A percentile compares a stretch with the other conserved stretches of the same genome.
Evolutionary conservation across 108 stramenopile species (phyloP).

Genomic region (Cyclotella distinguenda): DNA sequence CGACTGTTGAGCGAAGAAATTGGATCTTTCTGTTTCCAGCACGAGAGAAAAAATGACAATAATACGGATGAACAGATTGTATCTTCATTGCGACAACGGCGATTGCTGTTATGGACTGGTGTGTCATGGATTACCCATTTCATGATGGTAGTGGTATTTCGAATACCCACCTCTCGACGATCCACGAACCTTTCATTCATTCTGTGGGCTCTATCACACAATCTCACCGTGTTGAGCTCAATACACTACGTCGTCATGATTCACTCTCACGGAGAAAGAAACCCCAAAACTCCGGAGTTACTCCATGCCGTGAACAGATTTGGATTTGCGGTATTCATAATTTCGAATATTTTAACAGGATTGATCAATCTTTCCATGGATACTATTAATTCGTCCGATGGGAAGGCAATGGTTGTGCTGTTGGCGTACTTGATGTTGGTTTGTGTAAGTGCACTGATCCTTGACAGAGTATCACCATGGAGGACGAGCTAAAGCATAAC

Average conservation of each 20-base stretch:
- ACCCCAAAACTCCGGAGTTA: conserved; percentile 40
- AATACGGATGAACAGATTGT: neutral
- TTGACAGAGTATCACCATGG: conserved; percentile 19
- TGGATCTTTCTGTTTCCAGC: conserved; percentile 54
- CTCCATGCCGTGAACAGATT: conserved; percentile 69
- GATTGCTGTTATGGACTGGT: conserved; percentile 24
- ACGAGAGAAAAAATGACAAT: neutral
- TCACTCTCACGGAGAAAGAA: neutral
- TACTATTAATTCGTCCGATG: conserved; percentile 67
- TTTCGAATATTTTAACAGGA: conserved; percentile 88
- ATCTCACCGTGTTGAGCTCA: conserved; percentile 45
- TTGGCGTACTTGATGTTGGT: conserved; percentile 59
- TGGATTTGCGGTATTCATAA: conserved; percentile 82
- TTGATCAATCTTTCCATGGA: conserved; percentile 80
- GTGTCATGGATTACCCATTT: conserved; percentile 46
- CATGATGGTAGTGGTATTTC: conserved; percentile 14
- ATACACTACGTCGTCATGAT: conserved; percentile 30
- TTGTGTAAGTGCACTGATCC: conserved; percentile 39
- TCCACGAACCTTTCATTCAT: conserved; percentile 77
- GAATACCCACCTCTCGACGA: conserved; percentile 71
- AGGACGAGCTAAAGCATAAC: no score
- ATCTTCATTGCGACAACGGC: conserved; percentile 4
- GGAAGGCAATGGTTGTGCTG: conserved; percentile 54
- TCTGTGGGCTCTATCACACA: conserved; percentile 72
- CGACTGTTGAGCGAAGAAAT: conserved; percentile 65